These are phyloP conservation scores for Prosopis cineraria DNA, from an alignment of 306 rosid genomes.

Conservation along the genomic window DNA sequence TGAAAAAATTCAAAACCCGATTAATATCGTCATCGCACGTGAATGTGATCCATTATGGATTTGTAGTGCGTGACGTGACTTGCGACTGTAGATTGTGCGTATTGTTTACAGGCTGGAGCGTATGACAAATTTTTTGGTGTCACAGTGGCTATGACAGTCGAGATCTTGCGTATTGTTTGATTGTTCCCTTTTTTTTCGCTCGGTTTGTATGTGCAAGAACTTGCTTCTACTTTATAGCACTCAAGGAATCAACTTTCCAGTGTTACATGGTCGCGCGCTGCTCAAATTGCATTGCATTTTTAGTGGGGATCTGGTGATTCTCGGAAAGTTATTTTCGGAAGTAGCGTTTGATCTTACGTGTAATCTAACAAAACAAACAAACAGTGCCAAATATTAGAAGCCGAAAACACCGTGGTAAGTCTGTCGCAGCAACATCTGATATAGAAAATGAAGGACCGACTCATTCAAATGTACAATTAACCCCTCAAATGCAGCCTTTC, in stretches of 20 bases:
- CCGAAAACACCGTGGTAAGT: background rate
- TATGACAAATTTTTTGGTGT: slow-evolving; percentile 11
- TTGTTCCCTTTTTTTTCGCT: slow-evolving; percentile 7
- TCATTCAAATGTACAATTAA: slow-evolving; percentile 45
- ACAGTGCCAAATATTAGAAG: background rate
- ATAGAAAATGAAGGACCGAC: slow-evolving; percentile 32
- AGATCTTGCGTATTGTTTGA: too few relatives aligned
- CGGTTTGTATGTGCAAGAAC: slow-evolving; percentile 17
- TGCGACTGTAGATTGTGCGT: background rate
- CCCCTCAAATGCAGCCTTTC: slow-evolving; percentile 38
- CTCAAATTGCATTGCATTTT: background rate
- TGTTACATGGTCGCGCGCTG: slow-evolving; percentile 8
- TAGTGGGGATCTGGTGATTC: background rate
- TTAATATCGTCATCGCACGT: slow-evolving; percentile 17
- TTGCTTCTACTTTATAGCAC: background rate
- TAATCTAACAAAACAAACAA: background rate
- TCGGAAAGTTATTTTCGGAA: background rate
- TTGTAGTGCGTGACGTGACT: slow-evolving; percentile 18
- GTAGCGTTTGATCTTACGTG: background rate
- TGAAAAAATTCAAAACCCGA: slow-evolving; percentile 28
- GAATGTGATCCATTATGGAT: slow-evolving; percentile 29
- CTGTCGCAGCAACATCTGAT: slow-evolving; percentile 26
- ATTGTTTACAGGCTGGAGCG: background rate
- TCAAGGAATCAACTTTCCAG: slow-evolving; percentile 4
- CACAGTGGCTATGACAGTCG: slow-evolving; percentile 18